phyloP scores from a whole-genome alignment of 1,284 basidiomycete species.

The Golubevia pallescens region DNA sequence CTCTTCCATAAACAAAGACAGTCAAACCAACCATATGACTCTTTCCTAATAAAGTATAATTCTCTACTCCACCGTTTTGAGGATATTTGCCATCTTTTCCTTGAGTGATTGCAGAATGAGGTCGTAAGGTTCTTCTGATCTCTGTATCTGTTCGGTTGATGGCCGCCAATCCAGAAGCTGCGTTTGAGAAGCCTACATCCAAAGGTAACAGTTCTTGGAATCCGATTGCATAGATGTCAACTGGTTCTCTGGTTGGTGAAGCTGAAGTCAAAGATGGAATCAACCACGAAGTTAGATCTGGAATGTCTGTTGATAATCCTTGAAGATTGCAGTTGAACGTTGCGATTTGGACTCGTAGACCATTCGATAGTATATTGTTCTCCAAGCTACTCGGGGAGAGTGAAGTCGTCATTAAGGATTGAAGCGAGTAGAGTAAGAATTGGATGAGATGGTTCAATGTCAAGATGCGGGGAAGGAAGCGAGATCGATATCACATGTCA shows the following conservation, averaged over 20 bases:
- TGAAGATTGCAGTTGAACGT: slow-evolving; percentile 86
- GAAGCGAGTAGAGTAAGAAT: no score
- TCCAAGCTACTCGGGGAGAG: no score
- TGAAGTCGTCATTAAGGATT: no score
- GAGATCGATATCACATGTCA: no score
- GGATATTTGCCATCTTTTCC: slow-evolving; percentile 47
- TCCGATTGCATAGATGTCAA: slow-evolving; percentile 84
- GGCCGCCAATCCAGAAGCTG: slow-evolving; percentile 72
- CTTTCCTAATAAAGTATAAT: slow-evolving; percentile 45
- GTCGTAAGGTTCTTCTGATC: slow-evolving; percentile 52
- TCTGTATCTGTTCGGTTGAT: slow-evolving; percentile 73
- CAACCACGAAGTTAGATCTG: slow-evolving; percentile 59
- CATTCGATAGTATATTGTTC: not conserved
- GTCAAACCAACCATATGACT: slow-evolving; percentile 54
- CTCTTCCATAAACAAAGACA: slow-evolving; percentile 75
- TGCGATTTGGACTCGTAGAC: slow-evolving; percentile 75
- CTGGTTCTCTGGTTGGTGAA: slow-evolving; percentile 47
- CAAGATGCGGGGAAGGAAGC: no score
- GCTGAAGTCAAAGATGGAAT: slow-evolving; percentile 34
- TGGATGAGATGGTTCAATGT: no score
- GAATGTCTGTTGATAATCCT: slow-evolving; percentile 66
- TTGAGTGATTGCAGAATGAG: slow-evolving; percentile 55
- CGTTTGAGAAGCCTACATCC: slow-evolving; percentile 72
- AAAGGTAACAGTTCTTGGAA: slow-evolving; percentile 87
- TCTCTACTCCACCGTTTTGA: slow-evolving; percentile 52